These are phyloP conservation scores for Austroboletus novae-zelandiae DNA, from an alignment of 1,284 basidiomycete species.

Conservation along the genomic window DNA sequence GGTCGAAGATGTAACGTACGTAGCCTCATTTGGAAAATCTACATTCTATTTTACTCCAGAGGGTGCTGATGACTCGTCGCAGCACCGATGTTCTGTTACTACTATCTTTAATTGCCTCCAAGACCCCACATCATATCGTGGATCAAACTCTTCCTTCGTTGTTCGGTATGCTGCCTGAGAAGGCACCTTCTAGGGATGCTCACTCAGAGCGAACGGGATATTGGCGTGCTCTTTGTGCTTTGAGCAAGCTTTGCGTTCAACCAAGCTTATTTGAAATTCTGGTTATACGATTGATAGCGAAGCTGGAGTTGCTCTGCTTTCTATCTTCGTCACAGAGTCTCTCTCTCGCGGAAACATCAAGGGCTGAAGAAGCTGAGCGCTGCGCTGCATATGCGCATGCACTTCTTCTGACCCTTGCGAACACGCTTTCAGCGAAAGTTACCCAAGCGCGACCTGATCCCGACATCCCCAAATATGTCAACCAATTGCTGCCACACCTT, in stretches of 20 bases:
- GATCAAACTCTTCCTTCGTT: slow-evolving; percentile 79
- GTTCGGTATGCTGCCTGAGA: slow-evolving; percentile 71
- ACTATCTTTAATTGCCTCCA: slow-evolving; percentile 64
- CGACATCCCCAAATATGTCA: slow-evolving; percentile 79
- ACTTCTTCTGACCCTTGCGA: slow-evolving; percentile 67
- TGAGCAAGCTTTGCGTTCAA: slow-evolving; percentile 75
- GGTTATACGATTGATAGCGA: slow-evolving; percentile 75
- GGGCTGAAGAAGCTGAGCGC: slow-evolving; percentile 34
- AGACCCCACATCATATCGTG: slow-evolving; percentile 66
- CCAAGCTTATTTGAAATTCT: slow-evolving; percentile 83
- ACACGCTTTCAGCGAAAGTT: slow-evolving; percentile 68
- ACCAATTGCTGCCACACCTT: slow-evolving; percentile 68
- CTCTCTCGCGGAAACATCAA: slow-evolving; percentile 6
- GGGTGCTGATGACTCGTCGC: slow-evolving; percentile 6
- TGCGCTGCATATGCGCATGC: slow-evolving; percentile 80
- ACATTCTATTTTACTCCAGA: background rate
- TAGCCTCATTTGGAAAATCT: background rate
- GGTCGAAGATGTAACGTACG: slow-evolving; percentile 54
- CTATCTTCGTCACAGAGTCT: slow-evolving; percentile 20
- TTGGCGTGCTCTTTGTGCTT: slow-evolving; percentile 68
- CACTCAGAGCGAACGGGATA: slow-evolving; percentile 56
- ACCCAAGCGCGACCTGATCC: slow-evolving; percentile 46
- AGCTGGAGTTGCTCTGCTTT: slow-evolving; percentile 73
- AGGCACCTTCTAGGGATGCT: slow-evolving; percentile 57
- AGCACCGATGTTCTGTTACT: slow-evolving; percentile 72